Evolutionary conservation across 2,329 filamentous ascomycete species (phyloP).

Genomic region (Claviceps lovelessii): DNA sequence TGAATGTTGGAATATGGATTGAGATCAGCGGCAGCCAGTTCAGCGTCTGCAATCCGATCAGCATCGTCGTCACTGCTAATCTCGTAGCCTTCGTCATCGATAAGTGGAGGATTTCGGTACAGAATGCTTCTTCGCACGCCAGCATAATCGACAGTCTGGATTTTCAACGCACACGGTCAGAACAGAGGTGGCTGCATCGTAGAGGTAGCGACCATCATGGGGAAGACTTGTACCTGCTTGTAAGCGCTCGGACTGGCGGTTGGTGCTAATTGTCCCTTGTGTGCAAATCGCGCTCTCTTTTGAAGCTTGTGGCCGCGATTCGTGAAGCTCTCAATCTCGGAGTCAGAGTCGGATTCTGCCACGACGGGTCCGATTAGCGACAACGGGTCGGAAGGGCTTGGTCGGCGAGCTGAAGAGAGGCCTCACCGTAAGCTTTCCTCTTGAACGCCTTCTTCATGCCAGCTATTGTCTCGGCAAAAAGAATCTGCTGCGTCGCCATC

Average conservation of each 20-base stretch:
- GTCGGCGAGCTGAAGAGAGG: background rate
- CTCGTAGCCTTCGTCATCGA: slow-evolving; percentile 68
- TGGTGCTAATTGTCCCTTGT: slow-evolving; percentile 53
- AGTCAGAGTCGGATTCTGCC: slow-evolving; percentile 65
- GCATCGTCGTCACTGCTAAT: slow-evolving; percentile 60
- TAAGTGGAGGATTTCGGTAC: slow-evolving; percentile 54
- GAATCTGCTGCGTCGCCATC: slow-evolving; percentile 41
- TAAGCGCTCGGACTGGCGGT: slow-evolving; percentile 53
- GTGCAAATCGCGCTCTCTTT: slow-evolving; percentile 57
- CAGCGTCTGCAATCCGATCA: slow-evolving; percentile 45
- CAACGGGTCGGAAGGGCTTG: background rate
- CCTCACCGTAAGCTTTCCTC: slow-evolving; percentile 45
- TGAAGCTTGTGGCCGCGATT: slow-evolving; percentile 72
- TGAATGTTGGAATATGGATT: slow-evolving; percentile 62
- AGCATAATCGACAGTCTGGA: slow-evolving; percentile 55
- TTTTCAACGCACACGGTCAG: slow-evolving; percentile 11
- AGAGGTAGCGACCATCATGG: slow-evolving; percentile 4
- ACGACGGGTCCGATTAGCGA: slow-evolving; percentile 10
- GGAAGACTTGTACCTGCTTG: slow-evolving; percentile 43
- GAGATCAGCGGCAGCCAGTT: slow-evolving; percentile 48
- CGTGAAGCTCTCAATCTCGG: slow-evolving; percentile 51
- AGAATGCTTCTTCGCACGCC: slow-evolving; percentile 62
- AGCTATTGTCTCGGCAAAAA: slow-evolving; percentile 52
- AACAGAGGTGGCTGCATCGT: background rate
- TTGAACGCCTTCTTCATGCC: slow-evolving; percentile 56